phyloP scores from a whole-genome alignment of 2,329 filamentous ascomycete genomes.

The Fusarium sororula region DNA sequence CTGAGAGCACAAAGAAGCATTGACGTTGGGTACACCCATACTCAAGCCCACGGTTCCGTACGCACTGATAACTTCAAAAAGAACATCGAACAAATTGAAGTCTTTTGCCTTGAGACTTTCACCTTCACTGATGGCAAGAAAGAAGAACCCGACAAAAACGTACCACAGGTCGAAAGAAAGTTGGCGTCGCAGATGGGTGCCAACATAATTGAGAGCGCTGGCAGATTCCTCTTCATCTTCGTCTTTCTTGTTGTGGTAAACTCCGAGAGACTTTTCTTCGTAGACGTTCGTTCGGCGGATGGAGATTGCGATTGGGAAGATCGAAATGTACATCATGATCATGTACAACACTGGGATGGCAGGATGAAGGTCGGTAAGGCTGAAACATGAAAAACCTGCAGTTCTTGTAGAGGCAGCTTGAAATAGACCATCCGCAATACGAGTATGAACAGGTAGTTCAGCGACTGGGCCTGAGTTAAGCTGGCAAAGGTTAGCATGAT shows the following conservation, averaged over 20 bases:
- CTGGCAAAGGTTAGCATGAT: conserved; percentile 52
- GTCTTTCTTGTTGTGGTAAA: conserved; percentile 67
- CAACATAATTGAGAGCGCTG: conserved; percentile 81
- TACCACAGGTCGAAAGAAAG: conserved; percentile 98
- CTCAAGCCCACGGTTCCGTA: conserved; percentile 95
- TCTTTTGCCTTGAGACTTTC: conserved; percentile 67
- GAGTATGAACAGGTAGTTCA: conserved; percentile 73
- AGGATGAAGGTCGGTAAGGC: conserved; percentile 80
- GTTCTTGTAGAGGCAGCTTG: conserved; percentile 91
- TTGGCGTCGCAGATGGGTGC: conserved; percentile 89
- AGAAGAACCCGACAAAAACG: conserved; percentile 91
- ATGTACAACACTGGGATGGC: conserved; percentile 94
- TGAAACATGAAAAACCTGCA: conserved; percentile 87
- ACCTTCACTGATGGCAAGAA: conserved; percentile 91
- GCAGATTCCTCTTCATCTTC: conserved; percentile 56
- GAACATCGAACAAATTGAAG: conserved; percentile 73
- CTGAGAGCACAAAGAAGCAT: conserved; percentile 83
- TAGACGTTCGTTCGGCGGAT: conserved; percentile 96
- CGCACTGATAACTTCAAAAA: conserved; percentile 90
- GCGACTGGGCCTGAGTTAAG: conserved; percentile 77
- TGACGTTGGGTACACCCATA: conserved; percentile 78
- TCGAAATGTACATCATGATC: conserved; percentile 99
- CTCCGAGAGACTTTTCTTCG: conserved; percentile 86
- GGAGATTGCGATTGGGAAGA: conserved; percentile 95
- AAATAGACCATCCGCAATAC: conserved; percentile 87